Conservation (phyloP, 495 filamentous ascomycete species). For the Hyphodiscus hymeniophilus region DNA sequence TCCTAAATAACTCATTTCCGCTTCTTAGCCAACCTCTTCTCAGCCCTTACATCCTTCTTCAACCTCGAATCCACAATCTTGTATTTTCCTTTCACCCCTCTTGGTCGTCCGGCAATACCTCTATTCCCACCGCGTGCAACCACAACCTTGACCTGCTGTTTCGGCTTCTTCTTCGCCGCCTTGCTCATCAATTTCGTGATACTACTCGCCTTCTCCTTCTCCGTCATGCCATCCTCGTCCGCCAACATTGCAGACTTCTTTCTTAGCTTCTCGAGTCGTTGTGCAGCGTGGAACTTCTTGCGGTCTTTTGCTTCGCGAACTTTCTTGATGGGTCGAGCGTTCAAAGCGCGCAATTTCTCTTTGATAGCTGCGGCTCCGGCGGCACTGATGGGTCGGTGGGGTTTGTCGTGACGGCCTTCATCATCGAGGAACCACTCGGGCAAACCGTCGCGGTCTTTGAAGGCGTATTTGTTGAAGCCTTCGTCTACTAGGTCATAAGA, state of each 20-base stretch:
- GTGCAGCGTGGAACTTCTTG: conserved; percentile 93
- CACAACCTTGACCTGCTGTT: conserved; percentile 76
- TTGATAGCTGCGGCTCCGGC: conserved; percentile 89
- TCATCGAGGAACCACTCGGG: conserved; percentile 98
- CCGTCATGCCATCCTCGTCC: conserved; percentile 83
- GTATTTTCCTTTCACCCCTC: conserved; percentile 91
- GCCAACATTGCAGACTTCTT: conserved; percentile 87
- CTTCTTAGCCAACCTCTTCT: conserved; percentile 75
- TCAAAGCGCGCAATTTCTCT: conserved; percentile 87
- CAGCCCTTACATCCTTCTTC: conserved; percentile 95
- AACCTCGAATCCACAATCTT: conserved; percentile 97
- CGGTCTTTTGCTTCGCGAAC: conserved; percentile 90
- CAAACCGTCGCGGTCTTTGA: conserved; percentile 86
- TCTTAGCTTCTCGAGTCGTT: conserved; percentile 82
- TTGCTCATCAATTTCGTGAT: conserved; percentile 76
- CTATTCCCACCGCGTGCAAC: conserved; percentile 80
- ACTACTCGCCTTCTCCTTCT: conserved; percentile 85
- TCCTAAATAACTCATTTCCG: conserved; percentile 27
- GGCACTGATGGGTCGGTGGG: conserved; percentile 79
- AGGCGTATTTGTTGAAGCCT: conserved; percentile 83
- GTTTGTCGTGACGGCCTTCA: conserved; percentile 73
- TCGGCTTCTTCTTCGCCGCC: conserved; percentile 80
- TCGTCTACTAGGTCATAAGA: conserved; percentile 76
- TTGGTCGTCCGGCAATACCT: conserved; percentile 69
- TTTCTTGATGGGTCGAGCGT: conserved; percentile 98